Base-by-base conservation (phyloP, 2,329 filamentous ascomycete species). In the Furcasterigmium sp. region DNA sequence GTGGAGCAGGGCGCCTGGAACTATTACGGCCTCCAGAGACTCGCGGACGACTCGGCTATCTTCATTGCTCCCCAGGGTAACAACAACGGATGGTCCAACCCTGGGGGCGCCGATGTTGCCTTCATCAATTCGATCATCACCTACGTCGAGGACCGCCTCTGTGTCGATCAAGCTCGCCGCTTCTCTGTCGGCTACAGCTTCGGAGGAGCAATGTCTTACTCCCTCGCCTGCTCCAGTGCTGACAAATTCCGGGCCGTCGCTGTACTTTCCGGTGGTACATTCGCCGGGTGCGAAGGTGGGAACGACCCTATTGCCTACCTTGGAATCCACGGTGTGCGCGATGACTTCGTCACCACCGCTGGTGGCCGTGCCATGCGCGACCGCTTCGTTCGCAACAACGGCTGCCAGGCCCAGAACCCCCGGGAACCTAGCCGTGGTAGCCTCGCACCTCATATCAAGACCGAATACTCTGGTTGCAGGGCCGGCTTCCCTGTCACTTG, bases 141-240 rank as follows among this genome's bases (percentile, higher is more conserved):
- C 21, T 55, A 54, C 10, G 53, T 69, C 21, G 61, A 69, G 46
- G 48, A 52, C 6, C 58, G 63, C 20, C 62, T 72, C 32, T 73
- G 70, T 46, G 53, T 73, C 21, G 60, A 73, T 45, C 55, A 64
- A 44, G 56, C 53, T 35, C 59, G 62, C 41, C 58, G 65, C 43
- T 73, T 70, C 53, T 58, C 65, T 20, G 66, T 65, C 2, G 68
- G 67, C n/a, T 72, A 67, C 54, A 67, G 63, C 46, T 70, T 68
- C 50, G 68, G 69, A 28, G 67, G 59, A 29, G 61, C 63, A 34
- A 71, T 72, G 64, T 60, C 58, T 4, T 68, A 59, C 52, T 56
- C 62, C 1, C 52, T 70, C 11, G 68, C 69, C 4, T 72, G 68
- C 49, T 59, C 65, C 3, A 60, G 61, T 13, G 59, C 66, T 13